These are phyloP conservation scores for Pleurostoma richardsiae DNA, from an alignment of 2,329 filamentous ascomycete genomes.

Conservation along the genomic window DNA sequence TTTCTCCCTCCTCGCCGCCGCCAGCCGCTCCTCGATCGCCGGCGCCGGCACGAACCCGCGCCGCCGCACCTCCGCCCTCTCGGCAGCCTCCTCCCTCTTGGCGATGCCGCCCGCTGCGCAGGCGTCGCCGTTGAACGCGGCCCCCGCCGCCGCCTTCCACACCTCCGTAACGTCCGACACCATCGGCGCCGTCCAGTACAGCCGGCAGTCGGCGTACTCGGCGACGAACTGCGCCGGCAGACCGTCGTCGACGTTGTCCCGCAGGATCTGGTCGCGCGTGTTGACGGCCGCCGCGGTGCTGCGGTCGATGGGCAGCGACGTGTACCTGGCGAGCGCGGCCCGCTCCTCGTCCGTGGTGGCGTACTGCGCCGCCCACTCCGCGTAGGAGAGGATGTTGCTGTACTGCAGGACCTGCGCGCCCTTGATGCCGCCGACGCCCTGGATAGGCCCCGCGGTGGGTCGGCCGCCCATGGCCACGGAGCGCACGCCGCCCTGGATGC, in stretches of 20 bases:
- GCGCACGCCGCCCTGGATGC: constrained; percentile 45
- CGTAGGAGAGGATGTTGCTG: constrained; percentile 18
- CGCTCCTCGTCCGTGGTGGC: constrained; percentile 20
- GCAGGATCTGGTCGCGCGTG: constrained; percentile 31
- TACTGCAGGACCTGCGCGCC: constrained; percentile 35
- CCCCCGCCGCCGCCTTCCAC: constrained; percentile 38
- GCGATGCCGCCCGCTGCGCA: constrained; percentile 30
- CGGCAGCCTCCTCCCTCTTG: not conserved
- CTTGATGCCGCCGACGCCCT: constrained; percentile 49
- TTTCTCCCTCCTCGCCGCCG: not conserved
- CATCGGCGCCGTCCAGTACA: constrained; percentile 47
- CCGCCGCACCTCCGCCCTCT: not conserved
- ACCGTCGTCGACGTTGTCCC: constrained; percentile 28
- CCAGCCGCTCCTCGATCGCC: not conserved
- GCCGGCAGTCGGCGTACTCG: constrained; percentile 42
- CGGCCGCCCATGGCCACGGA: constrained; percentile 48
- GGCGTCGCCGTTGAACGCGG: constrained; percentile 33
- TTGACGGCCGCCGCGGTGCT: constrained; percentile 27
- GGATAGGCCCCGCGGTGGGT: constrained; percentile 40
- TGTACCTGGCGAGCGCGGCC: constrained; percentile 23
- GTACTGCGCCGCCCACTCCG: constrained; percentile 13
- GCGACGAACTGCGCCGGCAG: constrained; percentile 42
- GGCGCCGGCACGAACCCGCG: not conserved
- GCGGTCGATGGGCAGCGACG: constrained; percentile 23
- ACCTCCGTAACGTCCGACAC: constrained; percentile 36